These are phyloP conservation scores for Diospyros kaki DNA, from an alignment of 148 eudicot species.

Conservation along the genomic window DNA sequence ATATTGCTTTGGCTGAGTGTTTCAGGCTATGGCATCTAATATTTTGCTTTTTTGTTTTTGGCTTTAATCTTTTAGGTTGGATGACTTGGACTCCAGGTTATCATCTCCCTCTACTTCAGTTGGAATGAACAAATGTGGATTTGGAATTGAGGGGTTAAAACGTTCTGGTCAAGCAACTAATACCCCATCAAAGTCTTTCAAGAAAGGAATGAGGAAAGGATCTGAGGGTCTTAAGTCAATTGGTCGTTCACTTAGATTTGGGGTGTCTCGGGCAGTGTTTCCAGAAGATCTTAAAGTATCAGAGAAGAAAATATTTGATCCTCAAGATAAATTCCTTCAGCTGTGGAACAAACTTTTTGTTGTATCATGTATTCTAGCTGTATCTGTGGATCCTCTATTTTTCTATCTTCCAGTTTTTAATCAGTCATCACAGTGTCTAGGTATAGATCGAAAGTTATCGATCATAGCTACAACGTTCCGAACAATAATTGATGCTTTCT, in stretches of 20 bases:
- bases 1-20: neutral
- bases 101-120: conserved; percentile 52
- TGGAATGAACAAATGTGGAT: conserved; percentile 47
- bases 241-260: conserved; percentile 75
- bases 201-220: conserved; percentile 61
- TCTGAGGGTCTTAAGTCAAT: conserved; percentile 74
- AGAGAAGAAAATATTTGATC: conserved; percentile 81
- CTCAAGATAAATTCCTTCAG: conserved; percentile 86
- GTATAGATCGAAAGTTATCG: conserved; percentile 66
- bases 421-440: conserved; percentile 45
- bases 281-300: conserved; percentile 95
- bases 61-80: conserved; percentile 41
- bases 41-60: neutral
- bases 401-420: conserved; percentile 82
- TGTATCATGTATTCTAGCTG: conserved; percentile 80
- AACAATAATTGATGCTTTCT: conserved; percentile 79
- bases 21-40: neutral
- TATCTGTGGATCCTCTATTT: conserved; percentile 88
- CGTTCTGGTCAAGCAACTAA: conserved; percentile 28
- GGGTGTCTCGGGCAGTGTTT: conserved; percentile 84
- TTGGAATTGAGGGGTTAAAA: conserved; percentile 54
- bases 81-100: conserved; percentile 56
- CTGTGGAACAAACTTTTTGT: conserved; percentile 83
- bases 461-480: conserved; percentile 67
- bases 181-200: conserved; percentile 50